phyloP scores from a whole-genome alignment of 225 moss, liverwort and hornwort genomes.

The Polytrichum commune region DNA sequence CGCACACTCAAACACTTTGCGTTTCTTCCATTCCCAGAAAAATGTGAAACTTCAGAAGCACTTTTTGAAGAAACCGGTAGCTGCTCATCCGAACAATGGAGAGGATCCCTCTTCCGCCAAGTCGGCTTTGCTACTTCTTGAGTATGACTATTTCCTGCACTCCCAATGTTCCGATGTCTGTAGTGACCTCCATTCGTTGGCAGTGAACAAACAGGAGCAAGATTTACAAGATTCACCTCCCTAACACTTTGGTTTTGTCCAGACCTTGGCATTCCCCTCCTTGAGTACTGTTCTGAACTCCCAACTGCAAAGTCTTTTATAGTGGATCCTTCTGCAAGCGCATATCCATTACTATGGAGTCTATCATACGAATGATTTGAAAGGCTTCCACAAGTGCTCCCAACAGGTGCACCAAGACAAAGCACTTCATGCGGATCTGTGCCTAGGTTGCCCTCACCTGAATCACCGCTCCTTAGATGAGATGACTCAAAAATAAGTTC shows the following conservation, averaged over 20 bases:
- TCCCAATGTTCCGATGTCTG: slow-evolving; percentile 2
- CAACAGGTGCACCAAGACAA: background rate
- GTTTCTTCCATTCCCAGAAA: slow-evolving; percentile 7
- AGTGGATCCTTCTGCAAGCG: background rate
- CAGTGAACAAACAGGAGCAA: background rate
- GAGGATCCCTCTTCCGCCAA: slow-evolving; percentile 8
- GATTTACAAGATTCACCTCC: background rate
- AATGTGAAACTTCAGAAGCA: slow-evolving; percentile 11
- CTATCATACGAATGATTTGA: background rate
- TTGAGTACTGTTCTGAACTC: slow-evolving; percentile 1
- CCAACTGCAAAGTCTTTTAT: background rate
- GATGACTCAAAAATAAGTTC: slow-evolving; percentile 11
- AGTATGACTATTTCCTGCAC: background rate
- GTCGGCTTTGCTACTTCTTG: slow-evolving; percentile 9
- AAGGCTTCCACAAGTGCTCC: background rate
- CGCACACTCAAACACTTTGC: slow-evolving; percentile 2
- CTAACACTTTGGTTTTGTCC: slow-evolving; percentile 5
- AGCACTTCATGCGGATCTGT: slow-evolving; percentile 5
- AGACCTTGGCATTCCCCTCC: background rate
- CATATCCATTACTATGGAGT: slow-evolving; percentile 7
- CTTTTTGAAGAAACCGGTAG: slow-evolving; percentile 1
- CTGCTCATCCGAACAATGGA: slow-evolving; percentile 9
- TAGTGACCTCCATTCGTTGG: slow-evolving; percentile 1
- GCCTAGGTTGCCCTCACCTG: slow-evolving; percentile 6
- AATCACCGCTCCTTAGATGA: slow-evolving; percentile 6